These are phyloP conservation scores for Leucocoprinus sp. DNA, from an alignment of 768 basidiomycete species.

Conservation along the genomic window DNA sequence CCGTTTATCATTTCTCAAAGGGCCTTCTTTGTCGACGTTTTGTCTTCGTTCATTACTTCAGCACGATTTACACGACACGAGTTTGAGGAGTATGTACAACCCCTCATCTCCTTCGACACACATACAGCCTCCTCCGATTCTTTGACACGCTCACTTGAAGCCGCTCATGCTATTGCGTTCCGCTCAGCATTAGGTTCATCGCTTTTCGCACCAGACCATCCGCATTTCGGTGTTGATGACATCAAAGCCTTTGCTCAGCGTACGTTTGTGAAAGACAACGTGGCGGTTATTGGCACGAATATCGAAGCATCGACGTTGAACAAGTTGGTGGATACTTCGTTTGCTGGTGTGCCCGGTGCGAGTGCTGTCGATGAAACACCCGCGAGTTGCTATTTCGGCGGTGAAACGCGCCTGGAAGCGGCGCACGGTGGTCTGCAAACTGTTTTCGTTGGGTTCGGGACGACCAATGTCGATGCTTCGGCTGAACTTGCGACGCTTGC, in stretches of 20 bases:
- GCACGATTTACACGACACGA: constrained; percentile 77
- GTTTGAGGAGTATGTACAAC: constrained; percentile 66
- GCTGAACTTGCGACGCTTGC: constrained; percentile 74
- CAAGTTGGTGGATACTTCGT: constrained; percentile 63
- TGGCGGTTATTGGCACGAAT: constrained; percentile 83
- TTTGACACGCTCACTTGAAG: constrained; percentile 67
- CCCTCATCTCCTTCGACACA: constrained; percentile 64
- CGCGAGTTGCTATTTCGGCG: constrained; percentile 60
- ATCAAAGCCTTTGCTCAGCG: constrained; percentile 66
- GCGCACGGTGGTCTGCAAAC: constrained; percentile 54
- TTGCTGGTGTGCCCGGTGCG: constrained; percentile 38
- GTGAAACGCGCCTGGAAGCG: constrained; percentile 70
- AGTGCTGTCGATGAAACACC: constrained; percentile 27
- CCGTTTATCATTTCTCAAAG: constrained; percentile 29
- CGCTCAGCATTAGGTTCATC: constrained; percentile 88
- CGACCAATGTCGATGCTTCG: constrained; percentile 44
- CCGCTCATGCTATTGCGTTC: constrained; percentile 89
- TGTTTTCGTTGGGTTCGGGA: constrained; percentile 83
- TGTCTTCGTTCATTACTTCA: constrained; percentile 77
- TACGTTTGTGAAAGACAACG: constrained; percentile 70
- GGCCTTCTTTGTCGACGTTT: constrained; percentile 82
- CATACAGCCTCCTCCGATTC: constrained; percentile 52
- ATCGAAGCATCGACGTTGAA: constrained; percentile 66
- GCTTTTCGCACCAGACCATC: constrained; percentile 73
- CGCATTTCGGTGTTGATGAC: constrained; percentile 53